Conservation (phyloP, 805 yeast species). For the Cyberlindnera euphorbiae region DNA sequence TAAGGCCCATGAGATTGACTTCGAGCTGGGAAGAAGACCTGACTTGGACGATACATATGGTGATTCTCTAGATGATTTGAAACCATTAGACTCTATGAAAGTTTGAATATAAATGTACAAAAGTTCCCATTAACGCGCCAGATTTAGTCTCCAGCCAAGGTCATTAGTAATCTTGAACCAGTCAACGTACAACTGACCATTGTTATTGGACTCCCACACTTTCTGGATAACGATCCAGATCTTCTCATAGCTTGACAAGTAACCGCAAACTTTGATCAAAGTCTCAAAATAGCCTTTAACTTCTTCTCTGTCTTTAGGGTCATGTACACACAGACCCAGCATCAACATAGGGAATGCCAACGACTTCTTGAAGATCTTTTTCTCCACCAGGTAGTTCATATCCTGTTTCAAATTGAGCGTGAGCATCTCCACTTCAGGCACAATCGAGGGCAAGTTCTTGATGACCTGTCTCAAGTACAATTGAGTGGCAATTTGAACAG, state of each 20-base stretch:
- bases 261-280: constrained; percentile 28
- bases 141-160: constrained; percentile 35
- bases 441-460: constrained; percentile 44
- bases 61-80: not conserved
- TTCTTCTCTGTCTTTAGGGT: constrained; percentile 20
- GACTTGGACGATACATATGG: constrained; percentile 27
- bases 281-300: constrained; percentile 25
- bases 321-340: constrained; percentile 30
- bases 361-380: constrained; percentile 43
- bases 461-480: constrained; percentile 52
- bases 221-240: constrained; percentile 34
- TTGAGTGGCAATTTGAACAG: constrained; percentile 50
- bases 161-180: constrained; percentile 37
- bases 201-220: constrained; percentile 34
- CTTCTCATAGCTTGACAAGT: constrained; percentile 30
- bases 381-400: constrained; percentile 44
- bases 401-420: constrained; percentile 45
- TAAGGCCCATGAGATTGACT: constrained; percentile 40
- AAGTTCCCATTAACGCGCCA: no score
- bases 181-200: constrained; percentile 33
- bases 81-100: no score
- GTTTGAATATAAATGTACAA: constrained; percentile 10
- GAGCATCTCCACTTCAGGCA: constrained; percentile 47
- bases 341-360: constrained; percentile 38
- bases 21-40: constrained; percentile 43